Evolutionary conservation across 73 alveolate species (phyloP).

Genomic region (Paramecium sexaurelia): DNA sequence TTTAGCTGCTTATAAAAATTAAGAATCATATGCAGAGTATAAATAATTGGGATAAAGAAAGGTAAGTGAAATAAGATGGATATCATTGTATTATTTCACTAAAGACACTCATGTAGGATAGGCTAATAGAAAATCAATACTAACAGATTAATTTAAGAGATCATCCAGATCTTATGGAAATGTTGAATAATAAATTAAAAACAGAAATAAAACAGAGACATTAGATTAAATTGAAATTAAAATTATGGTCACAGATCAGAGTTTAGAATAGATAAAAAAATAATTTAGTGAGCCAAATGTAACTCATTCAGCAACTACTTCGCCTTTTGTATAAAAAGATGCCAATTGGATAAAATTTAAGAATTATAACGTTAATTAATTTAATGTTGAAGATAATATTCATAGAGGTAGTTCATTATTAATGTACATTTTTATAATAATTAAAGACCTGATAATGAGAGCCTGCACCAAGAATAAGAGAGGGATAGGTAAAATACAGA

Average conservation of each 20-base stretch:
- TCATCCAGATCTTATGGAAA: constrained; percentile 41
- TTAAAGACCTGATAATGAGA: background rate
- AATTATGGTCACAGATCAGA: background rate
- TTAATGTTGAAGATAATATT: background rate
- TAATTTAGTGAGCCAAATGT: background rate
- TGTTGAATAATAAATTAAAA: background rate
- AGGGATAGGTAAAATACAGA: background rate
- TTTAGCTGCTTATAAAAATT: constrained; percentile 7
- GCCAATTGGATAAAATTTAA: background rate
- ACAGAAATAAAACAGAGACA: background rate
- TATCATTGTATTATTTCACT: background rate
- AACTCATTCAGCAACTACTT: background rate
- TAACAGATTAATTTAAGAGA: background rate
- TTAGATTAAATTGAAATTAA: background rate
- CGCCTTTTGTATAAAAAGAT: background rate
- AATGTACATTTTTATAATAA: background rate
- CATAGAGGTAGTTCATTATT: background rate
- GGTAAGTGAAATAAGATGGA: background rate
- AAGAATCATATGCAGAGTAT: background rate
- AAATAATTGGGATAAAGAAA: constrained; percentile 15
- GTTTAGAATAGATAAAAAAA: background rate
- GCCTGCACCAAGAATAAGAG: background rate
- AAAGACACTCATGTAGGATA: background rate
- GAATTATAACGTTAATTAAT: background rate
- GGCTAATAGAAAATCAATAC: background rate